These are phyloP conservation scores for Hondaea fermentalgiana DNA, from an alignment of 108 stramenopile genomes.

Conservation along the genomic window DNA sequence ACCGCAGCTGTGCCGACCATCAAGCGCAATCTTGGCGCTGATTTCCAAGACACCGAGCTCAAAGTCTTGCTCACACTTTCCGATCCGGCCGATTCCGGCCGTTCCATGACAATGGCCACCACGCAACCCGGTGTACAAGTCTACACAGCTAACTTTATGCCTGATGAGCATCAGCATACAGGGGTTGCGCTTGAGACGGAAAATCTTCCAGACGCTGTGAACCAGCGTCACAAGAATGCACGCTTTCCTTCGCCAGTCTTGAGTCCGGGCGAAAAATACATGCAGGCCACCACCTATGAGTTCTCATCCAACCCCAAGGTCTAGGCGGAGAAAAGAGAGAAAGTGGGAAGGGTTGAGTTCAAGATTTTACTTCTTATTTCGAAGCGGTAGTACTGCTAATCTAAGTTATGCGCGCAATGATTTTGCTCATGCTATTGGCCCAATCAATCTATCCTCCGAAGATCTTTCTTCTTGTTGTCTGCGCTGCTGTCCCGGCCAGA, in stretches of 20 bases:
- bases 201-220: constrained; percentile 65
- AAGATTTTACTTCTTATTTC: no score
- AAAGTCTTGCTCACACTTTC: neutral
- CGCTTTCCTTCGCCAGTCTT: constrained; percentile 2
- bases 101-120: constrained; percentile 50
- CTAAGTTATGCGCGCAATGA: no score
- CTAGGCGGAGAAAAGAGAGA: no score
- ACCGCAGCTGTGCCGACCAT: constrained; percentile 28
- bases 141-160: constrained; percentile 71
- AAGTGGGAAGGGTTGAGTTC: no score
- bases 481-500: no score
- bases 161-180: constrained; percentile 41
- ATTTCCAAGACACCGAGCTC: neutral
- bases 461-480: no score
- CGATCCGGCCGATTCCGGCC: neutral
- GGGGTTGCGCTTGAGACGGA: constrained; percentile 76
- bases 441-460: no score
- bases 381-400: no score
- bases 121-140: constrained; percentile 73
- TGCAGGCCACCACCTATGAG: neutral
- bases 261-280: neutral
- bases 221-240: neutral
- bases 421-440: no score
- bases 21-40: constrained; percentile 28
- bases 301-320: neutral